phyloP scores from a whole-genome alignment of 352 stramenopile species.

The Phytopythium sindhum region DNA sequence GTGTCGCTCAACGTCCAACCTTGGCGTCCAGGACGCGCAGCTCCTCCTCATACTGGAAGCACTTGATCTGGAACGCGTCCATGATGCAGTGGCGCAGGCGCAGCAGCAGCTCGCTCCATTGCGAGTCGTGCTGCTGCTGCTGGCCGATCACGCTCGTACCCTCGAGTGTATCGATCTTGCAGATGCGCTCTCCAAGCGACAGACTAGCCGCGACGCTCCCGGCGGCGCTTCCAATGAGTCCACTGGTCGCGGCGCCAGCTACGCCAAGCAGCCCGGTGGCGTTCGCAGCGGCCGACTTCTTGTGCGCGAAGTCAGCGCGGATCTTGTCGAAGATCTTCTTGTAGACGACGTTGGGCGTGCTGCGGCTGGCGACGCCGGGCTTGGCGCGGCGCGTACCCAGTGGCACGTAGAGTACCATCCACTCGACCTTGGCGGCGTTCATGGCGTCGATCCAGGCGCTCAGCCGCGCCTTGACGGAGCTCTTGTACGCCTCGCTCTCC shows the following conservation, averaged over 20 bases:
- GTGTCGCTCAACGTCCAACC: slow-evolving; percentile 14
- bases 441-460: slow-evolving; percentile 68
- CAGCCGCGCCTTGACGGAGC: slow-evolving; percentile 41
- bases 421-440: slow-evolving; percentile 61
- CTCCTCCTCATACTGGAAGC: slow-evolving; percentile 77
- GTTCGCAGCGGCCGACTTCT: slow-evolving; percentile 21
- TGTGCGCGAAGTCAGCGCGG: slow-evolving; percentile 53
- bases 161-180: slow-evolving; percentile 80
- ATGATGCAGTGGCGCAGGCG: slow-evolving; percentile 72
- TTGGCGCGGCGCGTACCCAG: slow-evolving; percentile 67
- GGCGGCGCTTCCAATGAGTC: not conserved
- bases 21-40: slow-evolving; percentile 61
- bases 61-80: slow-evolving; percentile 77
- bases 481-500: slow-evolving; percentile 72
- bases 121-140: slow-evolving; percentile 73
- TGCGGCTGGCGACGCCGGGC: slow-evolving; percentile 21
- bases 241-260: not conserved
- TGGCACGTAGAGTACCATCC: slow-evolving; percentile 83
- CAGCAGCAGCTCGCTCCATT: slow-evolving; percentile 77
- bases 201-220: slow-evolving; percentile 10
- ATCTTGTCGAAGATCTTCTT: slow-evolving; percentile 80
- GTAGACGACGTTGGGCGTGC: slow-evolving; percentile 48
- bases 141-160: slow-evolving; percentile 64
- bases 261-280: slow-evolving; percentile 2
- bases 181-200: slow-evolving; percentile 51